Evolutionary conservation across 2,329 filamentous ascomycete species (phyloP), one percentile per base, ranked within the genome.

Genomic region (Orbilia oligospora): DNA sequence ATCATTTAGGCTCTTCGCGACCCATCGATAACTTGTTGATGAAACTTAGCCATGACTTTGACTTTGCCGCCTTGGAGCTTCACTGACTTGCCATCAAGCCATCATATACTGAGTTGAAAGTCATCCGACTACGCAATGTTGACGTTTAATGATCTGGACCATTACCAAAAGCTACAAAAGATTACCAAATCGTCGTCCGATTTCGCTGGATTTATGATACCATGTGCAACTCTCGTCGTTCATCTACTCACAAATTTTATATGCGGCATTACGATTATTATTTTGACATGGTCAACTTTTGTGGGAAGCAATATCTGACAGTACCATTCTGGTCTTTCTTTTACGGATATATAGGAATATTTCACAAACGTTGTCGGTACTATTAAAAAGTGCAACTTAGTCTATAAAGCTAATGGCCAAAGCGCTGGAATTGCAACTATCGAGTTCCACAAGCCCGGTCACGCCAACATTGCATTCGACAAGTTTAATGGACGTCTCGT

Each of bases 391-490:
- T 93, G 97, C 81, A 91, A 96, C 82, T 88, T 99, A 83, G 93
- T 93, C 65, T 99, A 99, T 86, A 96, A 95, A 83, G 93, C 95
- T 81, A 93, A 93, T 84, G 95, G 95, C 81, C 90, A 91, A 82
- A 97, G 94, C 88, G 93, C 94, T 84, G 96, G 96, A 81, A 93
- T 95, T 83, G 94, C 94, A 82, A 96, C 93, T 69, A 92, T 99
- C 82, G 91, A 91, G 80, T 99, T 99, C 87, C 86, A 86, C 84
- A 93, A 93, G 83, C 86, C 91, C 27, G 93, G 93, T 81, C 92
- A 92, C 81, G 96, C 95, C 81, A 90, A 90, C 84, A 93, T 93
- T 86, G 96, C 96, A 79, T 92, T 93, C 82, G 89, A 91, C 83
- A 90, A 91, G 80, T 88, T 97, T 82, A 97, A 99, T 83, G 94